These are phyloP conservation scores for Colletotrichum falcatum DNA, from an alignment of 2,329 filamentous ascomycete genomes.

Conservation along the genomic window DNA sequence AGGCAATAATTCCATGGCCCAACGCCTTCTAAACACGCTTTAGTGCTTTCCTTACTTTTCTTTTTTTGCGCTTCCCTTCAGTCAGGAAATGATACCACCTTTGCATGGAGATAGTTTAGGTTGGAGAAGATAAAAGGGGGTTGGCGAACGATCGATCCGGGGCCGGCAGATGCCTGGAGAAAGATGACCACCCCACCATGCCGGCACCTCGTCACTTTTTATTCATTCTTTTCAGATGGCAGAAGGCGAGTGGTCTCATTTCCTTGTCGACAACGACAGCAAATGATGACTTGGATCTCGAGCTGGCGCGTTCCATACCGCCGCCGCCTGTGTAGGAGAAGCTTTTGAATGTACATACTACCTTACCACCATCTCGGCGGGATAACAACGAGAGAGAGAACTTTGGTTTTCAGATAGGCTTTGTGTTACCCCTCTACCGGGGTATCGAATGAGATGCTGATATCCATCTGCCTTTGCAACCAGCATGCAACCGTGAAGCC, in stretches of 20 bases:
- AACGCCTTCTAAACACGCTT: constrained; percentile 21
- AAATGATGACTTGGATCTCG: neutral
- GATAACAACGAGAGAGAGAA: neutral
- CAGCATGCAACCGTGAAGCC: neutral
- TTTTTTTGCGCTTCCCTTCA: constrained; percentile 37
- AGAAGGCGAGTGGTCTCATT: neutral
- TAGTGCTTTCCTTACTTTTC: constrained; percentile 17
- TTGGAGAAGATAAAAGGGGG: constrained; percentile 21
- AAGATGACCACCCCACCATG: constrained; percentile 1
- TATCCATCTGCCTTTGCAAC: constrained; percentile 29
- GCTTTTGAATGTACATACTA: constrained; percentile 32
- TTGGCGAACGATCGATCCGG: neutral
- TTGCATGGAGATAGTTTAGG: constrained; percentile 28
- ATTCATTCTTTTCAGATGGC: neutral
- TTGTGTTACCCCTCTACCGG: neutral
- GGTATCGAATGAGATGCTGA: constrained; percentile 26
- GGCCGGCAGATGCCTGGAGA: neutral
- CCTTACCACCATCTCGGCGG: neutral
- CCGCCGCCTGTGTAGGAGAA: constrained; percentile 24
- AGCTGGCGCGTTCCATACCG: constrained; percentile 20
- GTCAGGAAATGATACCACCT: constrained; percentile 43
- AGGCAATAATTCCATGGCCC: constrained; percentile 35
- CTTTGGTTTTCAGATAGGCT: neutral
- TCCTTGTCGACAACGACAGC: neutral
- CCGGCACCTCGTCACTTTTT: neutral